phyloP scores from a whole-genome alignment of 2,329 filamentous ascomycete species.

The Claviceps sp. region DNA sequence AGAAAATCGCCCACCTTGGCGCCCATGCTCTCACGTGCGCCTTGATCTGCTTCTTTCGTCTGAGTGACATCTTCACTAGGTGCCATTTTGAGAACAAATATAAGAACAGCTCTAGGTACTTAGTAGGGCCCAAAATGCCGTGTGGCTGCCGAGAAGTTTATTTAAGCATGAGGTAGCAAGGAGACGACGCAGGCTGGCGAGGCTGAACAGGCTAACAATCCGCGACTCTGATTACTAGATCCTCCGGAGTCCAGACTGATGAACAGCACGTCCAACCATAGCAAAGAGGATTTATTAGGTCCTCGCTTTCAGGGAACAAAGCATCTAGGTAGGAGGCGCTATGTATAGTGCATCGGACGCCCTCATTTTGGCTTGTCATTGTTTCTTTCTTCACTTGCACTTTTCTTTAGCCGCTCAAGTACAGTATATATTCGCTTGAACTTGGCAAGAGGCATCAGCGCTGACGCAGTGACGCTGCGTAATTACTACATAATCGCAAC shows the following conservation, averaged over 20 bases:
- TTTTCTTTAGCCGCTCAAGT: background rate
- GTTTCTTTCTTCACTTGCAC: background rate
- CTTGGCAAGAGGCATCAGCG: too few species aligned
- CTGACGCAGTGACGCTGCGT: too few species aligned
- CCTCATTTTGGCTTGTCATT: too few species aligned
- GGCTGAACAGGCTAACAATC: background rate
- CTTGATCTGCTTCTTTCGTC: background rate
- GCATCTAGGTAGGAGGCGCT: background rate
- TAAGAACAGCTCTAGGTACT: background rate
- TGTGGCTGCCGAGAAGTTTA: background rate
- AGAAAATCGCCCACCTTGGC: slow-evolving; percentile 20
- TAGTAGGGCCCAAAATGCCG: background rate
- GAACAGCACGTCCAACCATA: background rate
- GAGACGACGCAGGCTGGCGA: background rate
- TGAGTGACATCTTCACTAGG: background rate
- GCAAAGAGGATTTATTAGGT: background rate
- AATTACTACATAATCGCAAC: too few species aligned
- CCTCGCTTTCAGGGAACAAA: background rate
- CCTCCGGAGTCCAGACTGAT: background rate
- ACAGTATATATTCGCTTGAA: too few species aligned
- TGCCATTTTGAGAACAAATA: background rate
- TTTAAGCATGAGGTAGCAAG: background rate
- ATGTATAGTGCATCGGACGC: background rate
- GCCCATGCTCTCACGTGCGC: slow-evolving; percentile 14
- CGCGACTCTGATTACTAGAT: background rate